These are phyloP conservation scores for Debaryomycetaceae sp. DNA, from an alignment of 1,139 yeast genomes.

Conservation along the genomic window DNA sequence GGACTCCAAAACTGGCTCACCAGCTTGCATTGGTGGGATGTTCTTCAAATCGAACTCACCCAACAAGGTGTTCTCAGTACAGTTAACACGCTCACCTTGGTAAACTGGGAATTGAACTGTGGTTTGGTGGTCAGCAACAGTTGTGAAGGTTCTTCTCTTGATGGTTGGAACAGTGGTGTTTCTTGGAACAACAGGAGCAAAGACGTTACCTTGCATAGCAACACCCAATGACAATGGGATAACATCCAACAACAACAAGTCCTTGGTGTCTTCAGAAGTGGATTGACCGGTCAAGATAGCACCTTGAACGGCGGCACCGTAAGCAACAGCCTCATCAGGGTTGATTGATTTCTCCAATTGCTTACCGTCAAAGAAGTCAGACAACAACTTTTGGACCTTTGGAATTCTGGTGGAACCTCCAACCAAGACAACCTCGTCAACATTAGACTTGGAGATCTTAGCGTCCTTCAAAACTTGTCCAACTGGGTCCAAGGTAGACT, in stretches of 20 bases:
- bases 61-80: slow-evolving; percentile 97
- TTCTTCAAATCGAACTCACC: slow-evolving; percentile 99
- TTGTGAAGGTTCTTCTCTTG: slow-evolving; percentile 99
- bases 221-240: slow-evolving; percentile 99
- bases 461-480: slow-evolving; percentile 98
- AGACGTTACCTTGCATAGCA: slow-evolving; percentile 99
- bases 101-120: slow-evolving; percentile 99
- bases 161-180: slow-evolving; percentile 99
- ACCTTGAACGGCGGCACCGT: slow-evolving; percentile 99
- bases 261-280: slow-evolving; percentile 95
- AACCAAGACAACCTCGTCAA: slow-evolving; percentile 94
- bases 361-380: slow-evolving; percentile 98
- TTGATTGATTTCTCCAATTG: slow-evolving; percentile 93
- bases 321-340: slow-evolving; percentile 99
- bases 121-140: slow-evolving; percentile 99
- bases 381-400: slow-evolving; percentile 94
- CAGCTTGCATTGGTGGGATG: slow-evolving; percentile 99
- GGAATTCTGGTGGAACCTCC: slow-evolving; percentile 99
- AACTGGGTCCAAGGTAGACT: slow-evolving; percentile 94
- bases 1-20: slow-evolving; percentile 99
- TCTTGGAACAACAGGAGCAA: slow-evolving; percentile 99
- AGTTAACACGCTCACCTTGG: slow-evolving; percentile 99
- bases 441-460: slow-evolving; percentile 81
- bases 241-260: slow-evolving; percentile 94
- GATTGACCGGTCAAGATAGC: slow-evolving; percentile 98